Base-by-base conservation (phyloP, 495 filamentous ascomycete species). In the Friedmanniomyces endolithicus region DNA sequence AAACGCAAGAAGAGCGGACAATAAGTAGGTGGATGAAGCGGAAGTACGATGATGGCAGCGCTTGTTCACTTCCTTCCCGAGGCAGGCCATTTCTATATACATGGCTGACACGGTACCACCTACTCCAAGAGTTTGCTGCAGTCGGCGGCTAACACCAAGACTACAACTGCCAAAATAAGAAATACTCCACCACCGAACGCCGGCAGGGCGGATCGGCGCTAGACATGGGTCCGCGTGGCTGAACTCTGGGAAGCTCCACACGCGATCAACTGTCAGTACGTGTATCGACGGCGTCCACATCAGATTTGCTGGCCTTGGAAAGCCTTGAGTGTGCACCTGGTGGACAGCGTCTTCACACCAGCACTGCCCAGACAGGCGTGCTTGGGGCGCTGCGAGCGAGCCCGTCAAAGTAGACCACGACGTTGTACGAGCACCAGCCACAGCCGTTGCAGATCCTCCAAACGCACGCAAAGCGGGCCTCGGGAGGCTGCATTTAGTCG, bases 61-160 rank as follows among this genome's bases (percentile, higher is more conserved):
- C 48, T 25, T 44, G 11, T 4, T 4, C 9, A 9, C 27, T 31
- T 45, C 44, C 20, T 33, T n/a, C n/a, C n/a, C n/a, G n/a, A n/a
- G n/a, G n/a, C 52, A 45, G 19, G 14, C 22, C 24, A 20, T 16
- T 59, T 59, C 57, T 59, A 59, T 59, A 59, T 59, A 55, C 57
- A 59, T 55, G 57, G 43, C 57, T 50, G 44, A 49, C 50, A 31
- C 39, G 54, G 57, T 52, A 27, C 52, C 16, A 49, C 50, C n/a
- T n/a, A n/a, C n/a, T n/a, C 19, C 25, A n/a, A 40, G 14, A 12
- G n/a, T 47, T 17, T 51, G 24, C 27, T 24, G 57, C 39, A 49
- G 33, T 24, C 51, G 57, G 57, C 57, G 57, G 24, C 41, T 58
- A 58, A 33, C 49, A 46, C 22, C 6, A 20, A 31, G 16, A 20